Conservation (phyloP, 352 stramenopile species). For the Pilasporangium apinafurcum region DNA sequence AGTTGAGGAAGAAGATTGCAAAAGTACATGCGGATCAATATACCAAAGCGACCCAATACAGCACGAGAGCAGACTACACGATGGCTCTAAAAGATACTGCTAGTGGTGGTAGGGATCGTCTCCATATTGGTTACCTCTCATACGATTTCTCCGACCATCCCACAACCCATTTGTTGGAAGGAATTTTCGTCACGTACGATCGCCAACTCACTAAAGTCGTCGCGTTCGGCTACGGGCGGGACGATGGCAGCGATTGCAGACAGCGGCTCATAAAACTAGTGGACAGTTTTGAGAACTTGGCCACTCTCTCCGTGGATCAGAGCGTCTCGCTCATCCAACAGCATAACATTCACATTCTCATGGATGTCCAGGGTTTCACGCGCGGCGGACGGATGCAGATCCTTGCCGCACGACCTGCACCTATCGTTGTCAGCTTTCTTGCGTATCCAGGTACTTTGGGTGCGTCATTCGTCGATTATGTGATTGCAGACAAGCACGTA, state of each 20-base stretch:
- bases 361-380: constrained; percentile 80
- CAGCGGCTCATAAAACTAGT: constrained; percentile 19
- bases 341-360: constrained; percentile 50
- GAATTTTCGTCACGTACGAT: constrained; percentile 49
- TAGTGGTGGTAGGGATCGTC: constrained; percentile 1
- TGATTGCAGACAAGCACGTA: constrained; percentile 59
- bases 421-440: constrained; percentile 78
- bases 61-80: neutral
- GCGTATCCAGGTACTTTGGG: constrained; percentile 78
- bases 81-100: neutral
- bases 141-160: constrained; percentile 82
- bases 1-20: constrained; percentile 34
- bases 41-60: neutral
- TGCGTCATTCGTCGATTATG: constrained; percentile 71
- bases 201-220: constrained; percentile 12
- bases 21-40: constrained; percentile 18
- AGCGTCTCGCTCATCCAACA: constrained; percentile 23
- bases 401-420: constrained; percentile 34
- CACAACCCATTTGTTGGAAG: constrained; percentile 71
- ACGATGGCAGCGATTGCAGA: constrained; percentile 46
- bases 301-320: constrained; percentile 23
- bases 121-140: constrained; percentile 73
- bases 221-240: constrained; percentile 56
- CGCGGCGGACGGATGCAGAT: constrained; percentile 45
- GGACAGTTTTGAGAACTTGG: constrained; percentile 55